Evolutionary conservation across 2,329 filamentous ascomycete species (phyloP), one percentile per base, ranked within the genome.

Genomic region (Scytalidium sp.): DNA sequence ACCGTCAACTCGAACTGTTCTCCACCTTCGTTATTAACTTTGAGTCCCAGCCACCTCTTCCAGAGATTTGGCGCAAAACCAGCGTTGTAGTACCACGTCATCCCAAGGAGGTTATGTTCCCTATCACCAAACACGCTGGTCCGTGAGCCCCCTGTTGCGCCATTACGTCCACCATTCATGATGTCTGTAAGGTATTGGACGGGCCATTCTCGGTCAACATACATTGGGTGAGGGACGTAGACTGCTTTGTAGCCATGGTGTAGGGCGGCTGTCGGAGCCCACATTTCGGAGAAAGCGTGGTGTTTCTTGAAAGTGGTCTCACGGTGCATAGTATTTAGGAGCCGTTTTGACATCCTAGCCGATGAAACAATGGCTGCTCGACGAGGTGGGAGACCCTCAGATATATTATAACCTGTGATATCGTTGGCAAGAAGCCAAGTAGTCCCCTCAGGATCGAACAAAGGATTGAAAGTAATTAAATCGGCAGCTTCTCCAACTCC

Each of bases 281-380:
- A 97, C 92, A 97, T 97, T 69, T 97, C 93, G 0, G 91, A 89
- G 66, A 96, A 96, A 74, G 94, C 95, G 56, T 89, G 88, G 68
- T 95, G 88, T 60, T 91, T 92, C 64, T 87, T 85, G 61, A 89
- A 80, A 23, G 85, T 83, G 3, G 92, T 96, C 73, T 96, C 91
- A 49, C 84, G 81, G 73, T 97, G 93, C 93, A 97, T 97, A 17
- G 86, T 86, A 53, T 84, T 75, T 13, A 97, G 78, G 43, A 97
- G 81, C 43, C 83, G 83, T 44, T 85, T 84, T 11, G 88, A 94
- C 71, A 97, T 87, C 47, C 93, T 84, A 1, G 87, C 87, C 0
- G 91, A 86, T 0, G 92, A 93, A 66, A 96, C 93, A 70, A 97
- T 96, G 58, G 90, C 87, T 39, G 88, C 86, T 20, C 93, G 86